Conservation (phyloP, 2,329 filamentous ascomycete species). For the Cladobotryum protrusum region DNA sequence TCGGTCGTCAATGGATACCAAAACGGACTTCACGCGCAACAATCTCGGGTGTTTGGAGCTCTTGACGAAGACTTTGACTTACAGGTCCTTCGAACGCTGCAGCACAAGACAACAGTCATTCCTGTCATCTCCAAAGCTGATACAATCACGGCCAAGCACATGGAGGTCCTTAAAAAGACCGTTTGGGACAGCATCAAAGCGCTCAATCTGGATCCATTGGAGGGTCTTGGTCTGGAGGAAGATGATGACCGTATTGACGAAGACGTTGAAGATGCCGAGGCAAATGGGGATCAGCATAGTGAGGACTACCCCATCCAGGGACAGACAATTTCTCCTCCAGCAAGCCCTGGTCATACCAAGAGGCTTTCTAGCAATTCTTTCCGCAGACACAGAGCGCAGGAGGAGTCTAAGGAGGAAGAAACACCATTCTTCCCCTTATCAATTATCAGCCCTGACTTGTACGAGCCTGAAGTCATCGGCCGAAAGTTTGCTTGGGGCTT, state of each 20-base stretch:
- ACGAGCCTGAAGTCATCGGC: slow-evolving; percentile 73
- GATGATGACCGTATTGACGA: slow-evolving; percentile 59
- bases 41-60: slow-evolving; percentile 51
- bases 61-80: slow-evolving; percentile 87
- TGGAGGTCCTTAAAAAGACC: slow-evolving; percentile 82
- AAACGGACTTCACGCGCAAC: slow-evolving; percentile 35
- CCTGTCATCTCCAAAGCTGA: slow-evolving; percentile 96
- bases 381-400: slow-evolving; percentile 38
- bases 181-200: slow-evolving; percentile 85
- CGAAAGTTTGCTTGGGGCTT: slow-evolving; percentile 96
- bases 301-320: slow-evolving; percentile 37
- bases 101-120: slow-evolving; percentile 91
- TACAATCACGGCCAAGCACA: slow-evolving; percentile 91
- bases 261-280: slow-evolving; percentile 18
- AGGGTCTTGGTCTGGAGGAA: slow-evolving; percentile 76
- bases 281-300: slow-evolving; percentile 22
- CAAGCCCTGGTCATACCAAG: slow-evolving; percentile 36
- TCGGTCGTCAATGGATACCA: slow-evolving; percentile 43
- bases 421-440: slow-evolving; percentile 77
- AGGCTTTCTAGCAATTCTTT: slow-evolving; percentile 41
- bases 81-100: slow-evolving; percentile 78
- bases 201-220: slow-evolving; percentile 80
- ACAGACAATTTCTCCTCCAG: slow-evolving; percentile 22
- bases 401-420: slow-evolving; percentile 42
- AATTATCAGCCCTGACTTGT: slow-evolving; percentile 87